A percentile compares a stretch with the other conserved stretches of the same genome.
phyloP scores from a whole-genome alignment of 2,329 filamentous ascomycete species.

The Cordyceps pruinosa region DNA sequence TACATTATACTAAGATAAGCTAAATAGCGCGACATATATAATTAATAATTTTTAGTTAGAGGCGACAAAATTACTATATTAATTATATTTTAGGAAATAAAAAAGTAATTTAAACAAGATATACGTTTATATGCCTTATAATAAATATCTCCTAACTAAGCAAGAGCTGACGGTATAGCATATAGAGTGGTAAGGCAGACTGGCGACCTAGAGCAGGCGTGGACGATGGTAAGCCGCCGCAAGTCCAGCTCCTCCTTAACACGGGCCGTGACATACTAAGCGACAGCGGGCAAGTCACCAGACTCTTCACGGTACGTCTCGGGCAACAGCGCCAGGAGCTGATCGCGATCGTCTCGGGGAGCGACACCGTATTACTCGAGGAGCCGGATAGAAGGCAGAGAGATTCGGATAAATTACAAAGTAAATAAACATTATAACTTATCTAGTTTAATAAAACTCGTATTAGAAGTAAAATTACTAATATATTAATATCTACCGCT shows the following conservation, averaged over 20 bases:
- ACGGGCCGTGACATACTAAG: slow-evolving; percentile 4
- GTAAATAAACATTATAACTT: background rate
- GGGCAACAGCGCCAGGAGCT: slow-evolving; percentile 25
- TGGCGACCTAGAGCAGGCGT: slow-evolving; percentile 4
- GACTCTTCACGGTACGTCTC: slow-evolving; percentile 25
- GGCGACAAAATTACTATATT: too few relatives aligned
- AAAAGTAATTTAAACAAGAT: background rate
- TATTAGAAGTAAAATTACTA: slow-evolving; percentile 2
- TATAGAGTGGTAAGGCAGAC: slow-evolving; percentile 19
- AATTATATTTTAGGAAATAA: too few relatives aligned
- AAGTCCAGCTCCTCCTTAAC: slow-evolving; percentile 14
- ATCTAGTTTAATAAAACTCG: background rate
- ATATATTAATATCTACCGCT: slow-evolving; percentile 1
- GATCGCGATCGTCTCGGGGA: background rate
- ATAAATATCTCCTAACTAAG: background rate
- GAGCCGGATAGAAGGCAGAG: background rate
- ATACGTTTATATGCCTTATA: background rate
- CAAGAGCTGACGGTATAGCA: slow-evolving; percentile 22
- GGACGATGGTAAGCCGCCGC: slow-evolving; percentile 18
- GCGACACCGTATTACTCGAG: background rate
- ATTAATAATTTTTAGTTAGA: too few relatives aligned
- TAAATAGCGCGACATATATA: too few relatives aligned
- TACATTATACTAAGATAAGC: too few relatives aligned
- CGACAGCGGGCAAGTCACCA: slow-evolving; percentile 10
- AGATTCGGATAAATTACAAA: background rate